phyloP scores from a whole-genome alignment of 139 green algal species.

The Microglena sp. region DNA sequence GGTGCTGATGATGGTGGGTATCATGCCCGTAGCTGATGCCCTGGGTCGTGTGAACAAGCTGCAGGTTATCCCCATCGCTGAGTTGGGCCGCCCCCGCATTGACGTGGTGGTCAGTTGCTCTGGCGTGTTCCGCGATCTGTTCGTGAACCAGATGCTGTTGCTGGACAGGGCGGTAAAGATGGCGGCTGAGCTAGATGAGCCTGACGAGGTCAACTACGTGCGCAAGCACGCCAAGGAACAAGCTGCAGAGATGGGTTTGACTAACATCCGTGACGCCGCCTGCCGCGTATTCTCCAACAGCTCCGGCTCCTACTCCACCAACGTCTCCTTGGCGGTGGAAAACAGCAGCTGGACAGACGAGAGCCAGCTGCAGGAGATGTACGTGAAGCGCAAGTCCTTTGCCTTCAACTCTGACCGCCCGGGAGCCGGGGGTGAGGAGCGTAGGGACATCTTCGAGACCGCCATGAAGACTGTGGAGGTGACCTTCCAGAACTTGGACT shows the following conservation, averaged over 20 bases:
- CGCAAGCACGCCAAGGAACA: slow-evolving; percentile 94
- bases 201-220: slow-evolving; percentile 98
- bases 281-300: slow-evolving; percentile 96
- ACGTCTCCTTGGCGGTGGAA: slow-evolving; percentile 98
- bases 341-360: slow-evolving; percentile 94
- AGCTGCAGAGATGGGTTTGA: slow-evolving; percentile 78
- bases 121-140: slow-evolving; percentile 98
- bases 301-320: slow-evolving; percentile 91
- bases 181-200: slow-evolving; percentile 95
- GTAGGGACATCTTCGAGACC: slow-evolving; percentile 82
- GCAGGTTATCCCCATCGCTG: slow-evolving; percentile 94
- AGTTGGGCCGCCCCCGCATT: slow-evolving; percentile 88
- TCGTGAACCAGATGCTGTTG: slow-evolving; percentile 98
- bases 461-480: slow-evolving; percentile 95
- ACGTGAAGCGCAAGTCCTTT: slow-evolving; percentile 93
- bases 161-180: slow-evolving; percentile 94
- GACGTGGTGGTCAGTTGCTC: slow-evolving; percentile 99
- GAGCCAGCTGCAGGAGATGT: slow-evolving; percentile 94
- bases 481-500: slow-evolving; percentile 99
- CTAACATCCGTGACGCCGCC: slow-evolving; percentile 77
- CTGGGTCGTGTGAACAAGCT: slow-evolving; percentile 99
- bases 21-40: slow-evolving; percentile 84
- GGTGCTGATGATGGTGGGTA: slow-evolving; percentile 89
- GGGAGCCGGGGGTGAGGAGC: slow-evolving; percentile 80
- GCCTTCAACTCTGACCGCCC: slow-evolving; percentile 95